A percentile compares a stretch with the other conserved stretches of the same genome.
Evolutionary conservation across 148 eudicot genomes (phyloP).

Genomic region (Rhododendron mucronatum): DNA sequence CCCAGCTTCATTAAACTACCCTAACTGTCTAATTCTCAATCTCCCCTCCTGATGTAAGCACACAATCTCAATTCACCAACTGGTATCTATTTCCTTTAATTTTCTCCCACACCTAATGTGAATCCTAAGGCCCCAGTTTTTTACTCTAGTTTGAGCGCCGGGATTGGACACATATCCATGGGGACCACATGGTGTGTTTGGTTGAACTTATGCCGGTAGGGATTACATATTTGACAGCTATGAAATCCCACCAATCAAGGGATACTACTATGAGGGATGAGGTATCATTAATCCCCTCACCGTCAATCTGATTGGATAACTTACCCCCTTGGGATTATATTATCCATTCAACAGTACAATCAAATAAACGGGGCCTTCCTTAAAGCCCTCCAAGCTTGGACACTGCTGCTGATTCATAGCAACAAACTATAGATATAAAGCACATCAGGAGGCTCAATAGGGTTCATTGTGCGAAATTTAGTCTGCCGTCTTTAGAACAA

Average conservation of each 20-base stretch:
- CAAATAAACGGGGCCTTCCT: neutral
- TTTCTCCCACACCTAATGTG: neutral
- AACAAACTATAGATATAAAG: neutral
- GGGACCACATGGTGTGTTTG: too few relatives aligned
- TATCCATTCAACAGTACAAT: neutral
- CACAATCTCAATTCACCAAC: neutral
- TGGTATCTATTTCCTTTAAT: neutral
- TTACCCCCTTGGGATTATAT: neutral
- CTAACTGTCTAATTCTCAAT: neutral
- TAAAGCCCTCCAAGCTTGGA: neutral
- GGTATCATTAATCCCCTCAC: neutral
- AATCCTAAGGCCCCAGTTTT: neutral
- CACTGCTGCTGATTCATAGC: neutral
- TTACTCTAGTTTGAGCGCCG: neutral
- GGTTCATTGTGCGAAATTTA: neutral
- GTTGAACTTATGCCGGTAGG: neutral
- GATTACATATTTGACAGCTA: neutral
- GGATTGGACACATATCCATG: neutral
- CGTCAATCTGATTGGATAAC: neutral
- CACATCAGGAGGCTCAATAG: neutral
- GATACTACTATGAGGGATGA: neutral
- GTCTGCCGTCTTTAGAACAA: neutral
- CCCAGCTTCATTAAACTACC: neutral
- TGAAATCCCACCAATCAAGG: neutral
- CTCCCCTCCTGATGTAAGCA: neutral